Conservation (phyloP, 352 stramenopile genomes). For the Pythium utonaiense region DNA sequence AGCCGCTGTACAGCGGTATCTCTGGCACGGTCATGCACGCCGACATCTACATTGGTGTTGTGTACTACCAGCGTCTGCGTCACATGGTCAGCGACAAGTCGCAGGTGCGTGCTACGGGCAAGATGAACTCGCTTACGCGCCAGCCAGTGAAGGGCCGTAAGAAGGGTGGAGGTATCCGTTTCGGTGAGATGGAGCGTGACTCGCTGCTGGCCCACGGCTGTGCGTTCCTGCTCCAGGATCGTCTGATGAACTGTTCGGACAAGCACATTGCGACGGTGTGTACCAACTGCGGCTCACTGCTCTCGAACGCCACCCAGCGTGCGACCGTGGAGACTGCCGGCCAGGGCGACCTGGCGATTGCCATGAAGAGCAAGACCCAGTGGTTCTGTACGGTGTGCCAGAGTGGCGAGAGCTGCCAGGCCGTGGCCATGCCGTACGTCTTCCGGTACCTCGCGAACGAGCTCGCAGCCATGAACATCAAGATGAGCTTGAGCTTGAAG, state of each 20-base stretch:
- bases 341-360: constrained; percentile 77
- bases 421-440: constrained; percentile 98
- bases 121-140: constrained; percentile 98
- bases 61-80: constrained; percentile 99
- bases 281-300: constrained; percentile 85
- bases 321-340: constrained; percentile 75
- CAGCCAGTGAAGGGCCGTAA: constrained; percentile 99
- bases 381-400: constrained; percentile 85
- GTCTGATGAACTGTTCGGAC: constrained; percentile 99
- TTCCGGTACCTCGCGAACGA: constrained; percentile 99
- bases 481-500: constrained; percentile 93
- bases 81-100: constrained; percentile 99
- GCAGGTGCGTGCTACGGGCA: constrained; percentile 97
- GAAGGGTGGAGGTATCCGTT: constrained; percentile 98
- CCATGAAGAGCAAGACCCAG: constrained; percentile 87
- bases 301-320: constrained; percentile 86
- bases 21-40: constrained; percentile 98
- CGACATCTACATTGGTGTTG: constrained; percentile 99
- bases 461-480: constrained; percentile 99
- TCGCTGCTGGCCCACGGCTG: constrained; percentile 97
- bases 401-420: constrained; percentile 88
- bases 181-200: constrained; percentile 99
- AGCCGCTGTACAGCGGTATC: constrained; percentile 98
- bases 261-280: constrained; percentile 98
- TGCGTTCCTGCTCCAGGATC: constrained; percentile 95